Evolutionary conservation across 2,329 filamentous ascomycete species (phyloP).

Genomic region (Helotiales sp.): DNA sequence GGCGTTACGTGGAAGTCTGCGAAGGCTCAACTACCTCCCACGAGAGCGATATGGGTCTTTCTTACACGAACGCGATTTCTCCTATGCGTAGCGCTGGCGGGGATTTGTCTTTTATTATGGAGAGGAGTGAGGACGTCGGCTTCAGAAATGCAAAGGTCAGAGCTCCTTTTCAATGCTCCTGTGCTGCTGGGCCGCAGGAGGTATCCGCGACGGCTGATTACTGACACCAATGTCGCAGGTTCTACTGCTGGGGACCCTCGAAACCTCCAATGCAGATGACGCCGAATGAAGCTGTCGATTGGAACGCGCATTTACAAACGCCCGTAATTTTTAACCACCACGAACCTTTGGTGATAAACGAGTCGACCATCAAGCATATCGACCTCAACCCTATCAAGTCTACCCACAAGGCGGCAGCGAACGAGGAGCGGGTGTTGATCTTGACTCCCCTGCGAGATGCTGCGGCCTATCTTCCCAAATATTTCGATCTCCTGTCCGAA

Average conservation of each 20-base stretch:
- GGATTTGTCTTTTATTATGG: conserved; percentile 83
- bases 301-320: conserved; percentile 87
- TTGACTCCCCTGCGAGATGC: conserved; percentile 94
- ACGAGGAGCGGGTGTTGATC: conserved; percentile 87
- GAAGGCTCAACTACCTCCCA: conserved; percentile 77
- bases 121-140: conserved; percentile 80
- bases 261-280: conserved; percentile 98
- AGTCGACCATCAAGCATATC: conserved; percentile 76
- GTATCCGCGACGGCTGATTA: conserved; percentile 11
- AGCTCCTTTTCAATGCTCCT: conserved; percentile 15
- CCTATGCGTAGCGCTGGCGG: conserved; percentile 71
- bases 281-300: conserved; percentile 85
- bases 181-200: background rate
- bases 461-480: conserved; percentile 78
- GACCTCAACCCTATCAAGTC: conserved; percentile 86
- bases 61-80: conserved; percentile 80
- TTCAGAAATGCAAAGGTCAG: conserved; percentile 86
- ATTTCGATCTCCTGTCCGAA: conserved; percentile 90
- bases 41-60: conserved; percentile 71
- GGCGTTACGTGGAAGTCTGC: conserved; percentile 93
- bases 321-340: conserved; percentile 98
- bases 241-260: conserved; percentile 94
- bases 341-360: conserved; percentile 82
- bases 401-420: conserved; percentile 75
- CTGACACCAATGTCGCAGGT: conserved; percentile 59